Conservation (phyloP, 2,329 filamentous ascomycete species). For the Paecilomyces sp. region DNA sequence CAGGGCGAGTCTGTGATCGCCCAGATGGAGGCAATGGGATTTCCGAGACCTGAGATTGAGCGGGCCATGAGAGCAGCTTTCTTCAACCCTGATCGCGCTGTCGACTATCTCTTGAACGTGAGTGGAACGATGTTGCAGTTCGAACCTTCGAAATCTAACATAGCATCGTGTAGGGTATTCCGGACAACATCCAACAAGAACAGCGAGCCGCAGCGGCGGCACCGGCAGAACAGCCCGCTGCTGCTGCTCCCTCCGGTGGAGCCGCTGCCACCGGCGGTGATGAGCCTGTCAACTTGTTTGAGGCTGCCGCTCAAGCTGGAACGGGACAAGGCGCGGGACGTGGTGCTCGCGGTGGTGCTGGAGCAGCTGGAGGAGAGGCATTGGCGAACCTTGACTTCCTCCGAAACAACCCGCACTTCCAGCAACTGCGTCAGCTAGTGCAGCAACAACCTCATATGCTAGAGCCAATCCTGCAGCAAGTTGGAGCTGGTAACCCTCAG, state of each 20-base stretch:
- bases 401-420: conserved; percentile 92
- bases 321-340: conserved; percentile 41
- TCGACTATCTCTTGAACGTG: conserved; percentile 88
- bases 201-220: conserved; percentile 49
- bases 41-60: conserved; percentile 80
- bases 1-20: conserved; percentile 75
- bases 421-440: conserved; percentile 92
- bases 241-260: conserved; percentile 26
- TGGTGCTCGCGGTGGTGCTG: conserved; percentile 32
- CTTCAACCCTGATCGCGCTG: conserved; percentile 93
- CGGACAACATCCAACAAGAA: conserved; percentile 71
- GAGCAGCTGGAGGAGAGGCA: conserved; percentile 47
- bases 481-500: conserved; percentile 89
- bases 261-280: conserved; percentile 38
- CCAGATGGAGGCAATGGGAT: conserved; percentile 97
- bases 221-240: conserved; percentile 37
- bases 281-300: conserved; percentile 79
- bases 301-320: conserved; percentile 75
- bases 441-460: conserved; percentile 98
- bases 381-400: conserved; percentile 85
- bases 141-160: conserved; percentile 3
- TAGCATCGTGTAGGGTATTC: conserved; percentile 65
- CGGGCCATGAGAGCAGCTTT: conserved; percentile 92
- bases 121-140: conserved; percentile 28
- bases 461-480: conserved; percentile 93